Percentiles rank a stretch among this genome's conserved stretches.
Conservation (phyloP, 2,329 filamentous ascomycete genomes). For the Podosphaera aphanis region DNA sequence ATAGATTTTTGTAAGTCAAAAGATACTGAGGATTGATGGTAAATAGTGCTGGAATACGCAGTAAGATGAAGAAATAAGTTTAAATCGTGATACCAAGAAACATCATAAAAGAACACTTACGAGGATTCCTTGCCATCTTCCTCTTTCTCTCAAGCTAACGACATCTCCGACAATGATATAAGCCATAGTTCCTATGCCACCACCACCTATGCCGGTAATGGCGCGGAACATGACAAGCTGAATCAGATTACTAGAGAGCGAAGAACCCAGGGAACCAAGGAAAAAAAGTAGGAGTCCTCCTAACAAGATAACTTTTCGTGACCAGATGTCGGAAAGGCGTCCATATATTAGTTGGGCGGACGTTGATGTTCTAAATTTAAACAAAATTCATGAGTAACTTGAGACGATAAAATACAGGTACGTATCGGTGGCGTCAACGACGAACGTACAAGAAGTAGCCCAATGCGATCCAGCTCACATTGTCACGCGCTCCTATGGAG, state of each 20-base stretch:
- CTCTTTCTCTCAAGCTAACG: conserved; percentile 23
- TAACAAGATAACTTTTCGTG: conserved; percentile 29
- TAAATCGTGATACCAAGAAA: not conserved
- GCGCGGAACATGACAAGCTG: conserved; percentile 23
- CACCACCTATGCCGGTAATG: conserved; percentile 26
- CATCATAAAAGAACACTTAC: not conserved
- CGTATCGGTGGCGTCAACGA: not conserved
- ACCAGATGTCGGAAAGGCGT: conserved; percentile 33
- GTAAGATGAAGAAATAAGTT: not conserved
- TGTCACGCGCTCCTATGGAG: not conserved
- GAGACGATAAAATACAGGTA: not conserved
- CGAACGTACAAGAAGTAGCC: not conserved
- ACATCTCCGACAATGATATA: conserved; percentile 30
- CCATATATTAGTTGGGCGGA: conserved; percentile 27
- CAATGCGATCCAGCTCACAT: not conserved
- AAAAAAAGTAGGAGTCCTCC: conserved; percentile 27
- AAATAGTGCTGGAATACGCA: not conserved
- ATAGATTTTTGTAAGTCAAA: not conserved
- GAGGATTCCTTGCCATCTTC: conserved; percentile 28
- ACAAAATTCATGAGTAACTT: not conserved
- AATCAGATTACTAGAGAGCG: conserved; percentile 21
- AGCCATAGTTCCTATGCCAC: conserved; percentile 27
- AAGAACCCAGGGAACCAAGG: conserved; percentile 26
- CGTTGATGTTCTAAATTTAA: not conserved
- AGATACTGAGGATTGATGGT: not conserved